A percentile compares a stretch with the other conserved stretches of the same genome.
These are phyloP conservation scores for Rhodosporidiobolus sp. DNA, from an alignment of 768 basidiomycete species.

Conservation along the genomic window DNA sequence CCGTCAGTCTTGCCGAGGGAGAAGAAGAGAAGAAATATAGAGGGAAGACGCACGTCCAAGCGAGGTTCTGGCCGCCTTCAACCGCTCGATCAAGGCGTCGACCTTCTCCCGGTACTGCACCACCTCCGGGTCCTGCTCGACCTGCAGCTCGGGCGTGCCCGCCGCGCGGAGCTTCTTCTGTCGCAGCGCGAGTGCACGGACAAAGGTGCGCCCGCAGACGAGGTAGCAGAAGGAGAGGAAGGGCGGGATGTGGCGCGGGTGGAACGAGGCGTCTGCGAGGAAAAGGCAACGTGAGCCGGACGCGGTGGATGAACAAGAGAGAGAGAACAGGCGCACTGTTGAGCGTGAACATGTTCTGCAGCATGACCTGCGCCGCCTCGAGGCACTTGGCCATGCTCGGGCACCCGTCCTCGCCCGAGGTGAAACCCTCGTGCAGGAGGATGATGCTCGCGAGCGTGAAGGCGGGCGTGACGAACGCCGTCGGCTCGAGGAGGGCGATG, in stretches of 20 bases:
- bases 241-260: slow-evolving; percentile 15
- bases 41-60: slow-evolving; percentile 2
- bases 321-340: not conserved
- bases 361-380: not conserved
- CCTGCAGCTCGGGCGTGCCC: not conserved
- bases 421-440: slow-evolving; percentile 11
- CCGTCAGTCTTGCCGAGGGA: not conserved
- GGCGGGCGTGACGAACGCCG: slow-evolving; percentile 10
- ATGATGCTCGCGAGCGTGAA: slow-evolving; percentile 2
- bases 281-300: not conserved
- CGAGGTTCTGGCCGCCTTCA: not conserved
- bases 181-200: not conserved
- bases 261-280: slow-evolving; percentile 11
- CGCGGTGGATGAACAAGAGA: not conserved
- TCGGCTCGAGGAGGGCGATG: slow-evolving; percentile 15
- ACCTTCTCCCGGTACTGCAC: not conserved
- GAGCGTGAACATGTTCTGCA: slow-evolving; percentile 7
- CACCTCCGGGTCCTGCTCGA: not conserved
- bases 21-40: not conserved
- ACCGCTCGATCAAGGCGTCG: not conserved
- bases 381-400: slow-evolving; percentile 8
- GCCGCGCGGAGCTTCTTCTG: not conserved
- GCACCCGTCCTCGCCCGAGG: not conserved
- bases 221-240: slow-evolving; percentile 3
- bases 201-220: not conserved